phyloP scores from a whole-genome alignment of 495 filamentous ascomycete species.

The Hypomontagnella monticulosa region DNA sequence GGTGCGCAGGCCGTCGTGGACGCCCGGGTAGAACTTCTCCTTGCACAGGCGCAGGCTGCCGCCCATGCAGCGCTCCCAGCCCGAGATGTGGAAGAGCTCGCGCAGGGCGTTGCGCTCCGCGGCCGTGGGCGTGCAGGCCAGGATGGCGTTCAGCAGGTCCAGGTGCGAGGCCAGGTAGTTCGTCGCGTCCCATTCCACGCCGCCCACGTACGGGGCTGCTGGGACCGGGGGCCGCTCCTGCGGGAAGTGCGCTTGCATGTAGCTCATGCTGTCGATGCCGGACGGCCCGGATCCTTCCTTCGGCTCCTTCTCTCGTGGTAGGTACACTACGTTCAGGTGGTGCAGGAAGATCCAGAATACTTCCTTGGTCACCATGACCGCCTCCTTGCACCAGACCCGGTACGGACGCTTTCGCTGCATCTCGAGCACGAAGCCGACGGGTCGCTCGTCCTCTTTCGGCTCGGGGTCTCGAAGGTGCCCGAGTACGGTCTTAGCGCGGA shows the following conservation, averaged over 20 bases:
- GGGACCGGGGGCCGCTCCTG: conserved; percentile 88
- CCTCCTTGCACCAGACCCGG: conserved; percentile 91
- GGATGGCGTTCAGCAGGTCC: conserved; percentile 89
- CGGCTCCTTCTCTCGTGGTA: conserved; percentile 53
- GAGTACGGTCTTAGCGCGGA: conserved; percentile 74
- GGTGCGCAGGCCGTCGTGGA: conserved; percentile 86
- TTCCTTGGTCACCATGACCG: conserved; percentile 92
- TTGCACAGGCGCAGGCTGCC: conserved; percentile 88
- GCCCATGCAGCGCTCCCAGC: conserved; percentile 92
- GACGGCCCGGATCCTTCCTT: conserved; percentile 37
- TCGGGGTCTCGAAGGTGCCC: conserved; percentile 83
- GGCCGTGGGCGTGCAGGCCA: conserved; percentile 80
- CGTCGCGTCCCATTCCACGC: conserved; percentile 98
- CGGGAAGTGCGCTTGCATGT: conserved; percentile 82
- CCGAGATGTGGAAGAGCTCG: conserved; percentile 78
- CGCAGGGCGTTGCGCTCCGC: conserved; percentile 83
- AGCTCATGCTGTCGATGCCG: conserved; percentile 52
- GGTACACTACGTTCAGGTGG: conserved; percentile 84
- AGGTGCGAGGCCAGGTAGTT: conserved; percentile 93
- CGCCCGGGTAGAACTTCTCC: conserved; percentile 92
- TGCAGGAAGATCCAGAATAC: conserved; percentile 99
- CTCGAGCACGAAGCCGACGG: conserved; percentile 84
- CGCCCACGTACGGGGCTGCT: conserved; percentile 95
- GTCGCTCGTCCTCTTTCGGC: conserved; percentile 75
- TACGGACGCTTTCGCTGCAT: conserved; percentile 91